Percentiles rank a stretch among this genome's conserved stretches.
phyloP scores from a whole-genome alignment of 73 alveolate genomes.

The Paramecium caudatum region DNA sequence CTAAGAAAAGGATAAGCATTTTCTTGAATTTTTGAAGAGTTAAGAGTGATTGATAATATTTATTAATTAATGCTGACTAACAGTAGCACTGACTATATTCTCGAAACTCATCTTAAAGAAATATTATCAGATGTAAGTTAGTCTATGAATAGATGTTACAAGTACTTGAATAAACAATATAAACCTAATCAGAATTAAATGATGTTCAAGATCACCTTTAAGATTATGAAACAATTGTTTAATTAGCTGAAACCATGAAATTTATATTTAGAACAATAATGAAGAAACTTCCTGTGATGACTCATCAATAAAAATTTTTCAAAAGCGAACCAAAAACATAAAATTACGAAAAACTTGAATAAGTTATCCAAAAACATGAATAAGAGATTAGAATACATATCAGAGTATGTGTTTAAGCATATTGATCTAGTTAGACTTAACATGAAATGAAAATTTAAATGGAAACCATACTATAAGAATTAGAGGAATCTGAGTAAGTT shows the following conservation, averaged over 20 bases:
- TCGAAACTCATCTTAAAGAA: constrained; percentile 35
- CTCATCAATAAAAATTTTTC: not conserved
- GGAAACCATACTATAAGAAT: constrained; percentile 25
- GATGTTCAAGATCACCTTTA: not conserved
- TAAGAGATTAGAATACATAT: constrained; percentile 47
- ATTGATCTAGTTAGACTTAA: constrained; percentile 26
- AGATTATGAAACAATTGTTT: constrained; percentile 5
- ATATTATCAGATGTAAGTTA: constrained; percentile 5
- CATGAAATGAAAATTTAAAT: constrained; percentile 9
- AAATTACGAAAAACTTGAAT: constrained; percentile 26
- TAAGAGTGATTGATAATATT: not conserved
- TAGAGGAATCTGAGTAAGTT: constrained; percentile 59
- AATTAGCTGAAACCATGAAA: constrained; percentile 31
- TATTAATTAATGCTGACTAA: constrained; percentile 22
- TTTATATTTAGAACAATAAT: not conserved
- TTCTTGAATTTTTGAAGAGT: too few species aligned
- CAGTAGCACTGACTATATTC: not conserved
- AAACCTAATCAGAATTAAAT: constrained; percentile 16
- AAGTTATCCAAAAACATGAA: constrained; percentile 5
- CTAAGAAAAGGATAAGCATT: too few species aligned
- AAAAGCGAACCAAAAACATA: constrained; percentile 17
- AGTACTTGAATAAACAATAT: not conserved
- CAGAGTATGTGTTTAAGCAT: not conserved
- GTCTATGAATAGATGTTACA: constrained; percentile 38
- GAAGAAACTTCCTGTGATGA: not conserved